Evolutionary conservation across 768 basidiomycete genomes (phyloP).

Genomic region (Mycena maculata): DNA sequence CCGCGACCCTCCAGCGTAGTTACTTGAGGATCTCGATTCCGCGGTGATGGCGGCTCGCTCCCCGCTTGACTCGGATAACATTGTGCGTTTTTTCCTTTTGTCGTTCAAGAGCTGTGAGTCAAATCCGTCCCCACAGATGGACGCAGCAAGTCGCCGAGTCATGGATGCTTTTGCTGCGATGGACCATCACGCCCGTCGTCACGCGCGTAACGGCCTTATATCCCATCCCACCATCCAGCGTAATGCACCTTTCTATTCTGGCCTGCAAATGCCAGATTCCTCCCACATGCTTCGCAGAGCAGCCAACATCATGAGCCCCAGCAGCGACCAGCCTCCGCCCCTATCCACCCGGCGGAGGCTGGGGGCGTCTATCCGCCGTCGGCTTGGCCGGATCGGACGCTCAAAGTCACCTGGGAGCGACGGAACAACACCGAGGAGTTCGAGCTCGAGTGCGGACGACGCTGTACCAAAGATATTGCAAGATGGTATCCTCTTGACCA

Average conservation of each 20-base stretch:
- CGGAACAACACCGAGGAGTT: constrained; percentile 19
- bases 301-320: constrained; percentile 28
- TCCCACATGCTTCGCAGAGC: constrained; percentile 27
- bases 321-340: constrained; percentile 6
- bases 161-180: not conserved
- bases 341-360: constrained; percentile 25
- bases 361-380: constrained; percentile 30
- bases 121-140: constrained; percentile 18
- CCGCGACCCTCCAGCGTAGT: too few relatives aligned
- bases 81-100: constrained; percentile 20
- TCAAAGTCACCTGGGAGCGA: constrained; percentile 24
- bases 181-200: constrained; percentile 10
- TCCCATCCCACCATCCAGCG: constrained; percentile 20
- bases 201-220: constrained; percentile 6
- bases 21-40: too few relatives aligned
- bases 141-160: constrained; percentile 20
- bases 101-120: constrained; percentile 20
- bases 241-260: constrained; percentile 21
- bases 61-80: constrained; percentile 1
- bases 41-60: constrained; percentile 12
- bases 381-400: constrained; percentile 20
- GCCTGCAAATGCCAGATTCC: constrained; percentile 24
- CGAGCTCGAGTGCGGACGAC: constrained; percentile 46
- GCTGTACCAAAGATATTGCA: constrained; percentile 63
- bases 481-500: constrained; percentile 78